Conservation (phyloP, 495 filamentous ascomycete genomes). For the Neurospora sp. region DNA sequence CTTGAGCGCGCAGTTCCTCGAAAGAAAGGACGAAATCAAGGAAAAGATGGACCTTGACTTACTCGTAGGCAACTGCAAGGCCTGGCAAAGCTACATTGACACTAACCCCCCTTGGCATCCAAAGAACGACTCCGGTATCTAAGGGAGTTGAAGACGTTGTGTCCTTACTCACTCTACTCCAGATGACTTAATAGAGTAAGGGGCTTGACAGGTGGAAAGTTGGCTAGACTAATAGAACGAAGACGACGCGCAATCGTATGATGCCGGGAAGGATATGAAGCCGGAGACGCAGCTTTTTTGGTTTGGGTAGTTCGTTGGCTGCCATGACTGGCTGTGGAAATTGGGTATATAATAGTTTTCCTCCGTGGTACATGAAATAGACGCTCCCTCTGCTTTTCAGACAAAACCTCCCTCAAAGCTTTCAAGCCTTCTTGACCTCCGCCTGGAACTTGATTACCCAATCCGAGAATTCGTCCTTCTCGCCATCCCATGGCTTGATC, state of each 20-base stretch:
- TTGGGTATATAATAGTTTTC: neutral
- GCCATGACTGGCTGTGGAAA: neutral
- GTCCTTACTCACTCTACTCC: neutral
- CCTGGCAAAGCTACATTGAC: constrained; percentile 5
- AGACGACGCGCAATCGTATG: neutral
- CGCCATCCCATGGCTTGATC: constrained; percentile 30
- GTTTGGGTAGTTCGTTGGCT: neutral
- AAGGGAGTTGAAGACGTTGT: neutral
- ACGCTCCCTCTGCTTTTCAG: neutral
- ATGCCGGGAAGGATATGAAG: neutral
- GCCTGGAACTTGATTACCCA: constrained; percentile 39
- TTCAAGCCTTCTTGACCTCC: constrained; percentile 31
- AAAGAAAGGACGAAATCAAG: constrained; percentile 13
- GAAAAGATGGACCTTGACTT: constrained; percentile 1
- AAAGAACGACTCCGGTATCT: neutral
- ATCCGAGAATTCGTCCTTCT: constrained; percentile 37
- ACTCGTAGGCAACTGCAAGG: constrained; percentile 8
- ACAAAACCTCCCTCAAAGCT: neutral
- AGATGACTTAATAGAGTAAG: neutral
- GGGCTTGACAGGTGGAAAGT: neutral
- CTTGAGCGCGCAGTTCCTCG: constrained; percentile 37
- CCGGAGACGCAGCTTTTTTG: neutral
- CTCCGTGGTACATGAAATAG: neutral
- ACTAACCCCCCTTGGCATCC: neutral
- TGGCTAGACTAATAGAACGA: neutral